phyloP scores from a whole-genome alignment of 1,139 yeast genomes.

The Pichia terricola region DNA sequence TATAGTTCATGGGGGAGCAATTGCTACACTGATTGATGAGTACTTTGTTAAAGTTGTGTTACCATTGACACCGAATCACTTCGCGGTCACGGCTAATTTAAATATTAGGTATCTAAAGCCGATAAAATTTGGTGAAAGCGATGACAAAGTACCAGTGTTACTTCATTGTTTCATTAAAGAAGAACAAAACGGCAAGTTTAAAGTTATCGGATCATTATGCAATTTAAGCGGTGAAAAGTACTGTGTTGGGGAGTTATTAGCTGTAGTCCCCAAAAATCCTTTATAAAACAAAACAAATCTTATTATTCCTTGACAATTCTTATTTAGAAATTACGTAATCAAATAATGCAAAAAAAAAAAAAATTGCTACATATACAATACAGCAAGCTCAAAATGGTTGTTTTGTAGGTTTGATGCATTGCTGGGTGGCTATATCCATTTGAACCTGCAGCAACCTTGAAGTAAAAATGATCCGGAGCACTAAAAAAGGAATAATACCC shows the following conservation, averaged over 20 bases:
- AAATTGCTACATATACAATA: too few relatives aligned
- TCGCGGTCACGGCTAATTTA: constrained; percentile 30
- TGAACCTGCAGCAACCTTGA: too few relatives aligned
- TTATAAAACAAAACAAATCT: neutral
- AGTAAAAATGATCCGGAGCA: too few relatives aligned
- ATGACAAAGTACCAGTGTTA: constrained; percentile 11
- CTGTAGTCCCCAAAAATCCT: constrained; percentile 16
- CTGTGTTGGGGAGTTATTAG: constrained; percentile 19
- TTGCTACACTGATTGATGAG: constrained; percentile 46
- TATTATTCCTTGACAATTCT: neutral
- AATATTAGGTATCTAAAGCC: constrained; percentile 19
- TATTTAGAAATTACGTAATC: neutral
- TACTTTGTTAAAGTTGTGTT: constrained; percentile 44
- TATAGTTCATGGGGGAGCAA: constrained; percentile 48
- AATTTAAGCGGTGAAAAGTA: constrained; percentile 12
- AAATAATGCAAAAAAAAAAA: neutral
- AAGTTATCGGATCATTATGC: constrained; percentile 15
- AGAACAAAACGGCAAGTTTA: constrained; percentile 14
- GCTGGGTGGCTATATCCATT: too few relatives aligned
- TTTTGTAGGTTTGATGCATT: too few relatives aligned
- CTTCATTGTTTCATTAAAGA: constrained; percentile 17
- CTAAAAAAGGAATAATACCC: too few relatives aligned
- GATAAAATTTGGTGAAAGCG: constrained; percentile 11
- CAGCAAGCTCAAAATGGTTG: too few relatives aligned
- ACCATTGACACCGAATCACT: constrained; percentile 29